Evolutionary conservation across 371 early-diverging fungal species (phyloP), one percentile per base, ranked within the genome.

Genomic region (Homolaphlyctis polyrhiza): DNA sequence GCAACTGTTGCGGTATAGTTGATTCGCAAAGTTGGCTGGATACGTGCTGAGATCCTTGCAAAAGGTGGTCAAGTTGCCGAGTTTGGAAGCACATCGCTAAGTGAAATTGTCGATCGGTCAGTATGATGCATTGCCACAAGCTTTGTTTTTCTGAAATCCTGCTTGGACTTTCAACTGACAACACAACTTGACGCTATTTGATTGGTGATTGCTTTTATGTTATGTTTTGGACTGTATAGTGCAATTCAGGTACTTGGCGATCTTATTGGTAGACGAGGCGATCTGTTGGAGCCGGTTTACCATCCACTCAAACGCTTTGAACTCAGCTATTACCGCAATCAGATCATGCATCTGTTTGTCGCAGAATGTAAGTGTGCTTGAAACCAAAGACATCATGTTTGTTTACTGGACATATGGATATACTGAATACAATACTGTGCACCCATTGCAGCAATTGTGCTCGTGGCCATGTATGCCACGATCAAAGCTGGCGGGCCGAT

Each of bases 221-320:
- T 3, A 18, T 23, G n/a, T n/a, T n/a, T n/a, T n/a, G n/a, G n/a
- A n/a, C n/a, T 57, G 29, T 28, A 8, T 50, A 71, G 71, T 8
- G 86, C 87, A 0, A 67, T 87, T 34, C 73, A 71, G n/a, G 87
- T 89, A 4, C 81, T 92, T 61, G 84, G 86, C 57, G 91, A 91
- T 36, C 70, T 91, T 28, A 86, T 92, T 64, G 92, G 91, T 5
- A 80, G 84, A 57, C 82, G 89, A 57, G 86, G 78, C 59, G 92
- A 91, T 35, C 74, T 94, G 21, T 68, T 94, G 18, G 94, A 94
- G 62, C 89, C 90, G 11, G 90, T 91, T n/a, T 94, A 89, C 69
- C 92, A 90, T 68, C 89, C 89, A 1, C 79, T 87, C 45, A 89
- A 90, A 65, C 84, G 91, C n/a, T 94, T 92, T 68, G 93, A 92